Conservation (phyloP, 495 filamentous ascomycete genomes). For the Aspergillus haitiensis region DNA sequence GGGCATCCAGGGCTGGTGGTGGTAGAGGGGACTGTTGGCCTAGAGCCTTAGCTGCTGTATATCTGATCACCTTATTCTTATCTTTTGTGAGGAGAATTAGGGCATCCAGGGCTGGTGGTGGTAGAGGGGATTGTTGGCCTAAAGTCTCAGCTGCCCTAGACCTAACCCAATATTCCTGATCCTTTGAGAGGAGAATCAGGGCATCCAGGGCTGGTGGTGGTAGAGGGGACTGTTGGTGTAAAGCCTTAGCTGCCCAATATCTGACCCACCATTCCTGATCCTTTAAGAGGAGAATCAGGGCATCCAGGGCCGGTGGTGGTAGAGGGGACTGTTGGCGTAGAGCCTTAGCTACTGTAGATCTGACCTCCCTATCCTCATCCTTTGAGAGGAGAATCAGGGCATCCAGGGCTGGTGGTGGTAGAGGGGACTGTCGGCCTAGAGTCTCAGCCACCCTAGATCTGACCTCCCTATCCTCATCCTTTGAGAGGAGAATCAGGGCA, state of each 20-base stretch:
- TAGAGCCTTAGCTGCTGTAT: background rate
- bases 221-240: background rate
- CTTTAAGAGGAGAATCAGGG: background rate
- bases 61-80: background rate
- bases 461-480: background rate
- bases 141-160: background rate
- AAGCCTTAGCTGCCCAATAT: background rate
- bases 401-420: background rate
- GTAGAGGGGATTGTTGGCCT: background rate
- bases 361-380: background rate
- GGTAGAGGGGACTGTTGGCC: background rate
- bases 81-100: background rate
- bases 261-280: background rate
- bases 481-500: background rate
- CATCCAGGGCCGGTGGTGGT: background rate
- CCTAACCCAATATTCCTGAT: background rate
- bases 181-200: background rate
- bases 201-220: background rate
- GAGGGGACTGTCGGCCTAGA: background rate
- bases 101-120: background rate
- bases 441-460: background rate
- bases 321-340: background rate
- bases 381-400: background rate
- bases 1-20: background rate
- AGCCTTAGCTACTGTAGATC: background rate